Conservation (phyloP, 2,329 filamentous ascomycete genomes). For the Ophiosphaerella narmari region DNA sequence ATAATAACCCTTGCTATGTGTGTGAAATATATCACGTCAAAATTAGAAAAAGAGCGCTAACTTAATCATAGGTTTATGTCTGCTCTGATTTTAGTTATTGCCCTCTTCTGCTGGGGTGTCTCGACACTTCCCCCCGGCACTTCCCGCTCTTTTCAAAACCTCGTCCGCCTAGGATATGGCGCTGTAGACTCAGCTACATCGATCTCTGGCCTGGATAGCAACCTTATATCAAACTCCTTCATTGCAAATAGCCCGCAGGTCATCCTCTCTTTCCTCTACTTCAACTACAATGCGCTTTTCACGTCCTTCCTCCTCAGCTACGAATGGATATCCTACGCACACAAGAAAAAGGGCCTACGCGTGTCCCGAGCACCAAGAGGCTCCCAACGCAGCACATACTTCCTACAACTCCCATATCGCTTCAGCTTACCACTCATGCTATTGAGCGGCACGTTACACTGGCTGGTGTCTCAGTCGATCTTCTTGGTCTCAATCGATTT, state of each 20-base stretch:
- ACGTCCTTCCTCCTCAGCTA: constrained; percentile 53
- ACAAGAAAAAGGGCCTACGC: constrained; percentile 37
- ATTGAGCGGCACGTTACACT: constrained; percentile 44
- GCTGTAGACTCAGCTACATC: too few species aligned
- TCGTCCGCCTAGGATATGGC: too few species aligned
- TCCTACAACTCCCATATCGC: constrained; percentile 46
- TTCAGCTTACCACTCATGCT: constrained; percentile 45
- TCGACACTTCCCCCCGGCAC: too few species aligned
- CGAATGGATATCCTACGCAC: constrained; percentile 53
- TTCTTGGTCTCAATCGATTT: constrained; percentile 45
- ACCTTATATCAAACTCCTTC: constrained; percentile 9
- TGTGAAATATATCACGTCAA: background rate
- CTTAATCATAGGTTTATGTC: background rate
- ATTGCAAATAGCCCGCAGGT: constrained; percentile 55
- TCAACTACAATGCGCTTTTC: constrained; percentile 53
- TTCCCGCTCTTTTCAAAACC: too few species aligned
- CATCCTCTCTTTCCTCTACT: constrained; percentile 53
- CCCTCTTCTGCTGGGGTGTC: too few species aligned
- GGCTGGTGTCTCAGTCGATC: constrained; percentile 50
- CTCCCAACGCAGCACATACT: constrained; percentile 47
- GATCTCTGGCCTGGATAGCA: background rate
- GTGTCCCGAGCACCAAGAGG: constrained; percentile 40
- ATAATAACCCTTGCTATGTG: constrained; percentile 8
- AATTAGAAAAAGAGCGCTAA: background rate
- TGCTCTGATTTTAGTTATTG: background rate